Conservation (phyloP, 441 rosid genomes). For the Cnidoscolus chayamansa region DNA sequence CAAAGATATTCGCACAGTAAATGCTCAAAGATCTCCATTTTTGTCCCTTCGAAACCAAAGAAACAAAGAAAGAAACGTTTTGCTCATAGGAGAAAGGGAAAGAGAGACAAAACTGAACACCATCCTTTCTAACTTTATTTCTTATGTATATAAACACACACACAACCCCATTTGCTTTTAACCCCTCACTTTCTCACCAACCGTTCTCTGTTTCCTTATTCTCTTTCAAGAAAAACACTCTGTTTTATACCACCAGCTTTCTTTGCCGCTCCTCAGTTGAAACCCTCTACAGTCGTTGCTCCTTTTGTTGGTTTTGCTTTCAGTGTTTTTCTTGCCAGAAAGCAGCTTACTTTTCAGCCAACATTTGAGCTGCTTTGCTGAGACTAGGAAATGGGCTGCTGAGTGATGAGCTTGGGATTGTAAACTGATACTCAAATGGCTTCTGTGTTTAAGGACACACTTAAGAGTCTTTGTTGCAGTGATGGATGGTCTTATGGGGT, state of each 20-base stretch:
- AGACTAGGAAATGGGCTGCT: slow-evolving; percentile 22
- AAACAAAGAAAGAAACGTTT: neutral
- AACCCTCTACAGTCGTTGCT: slow-evolving; percentile 12
- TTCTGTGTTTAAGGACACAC: slow-evolving; percentile 47
- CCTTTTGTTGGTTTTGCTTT: slow-evolving; percentile 1
- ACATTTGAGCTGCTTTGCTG: slow-evolving; percentile 5
- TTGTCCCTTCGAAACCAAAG: slow-evolving; percentile 23
- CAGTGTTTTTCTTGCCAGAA: slow-evolving; percentile 1
- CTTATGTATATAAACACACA: slow-evolving; percentile 16
- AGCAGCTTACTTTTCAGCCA: neutral
- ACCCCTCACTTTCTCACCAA: slow-evolving; percentile 28
- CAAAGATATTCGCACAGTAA: slow-evolving; percentile 26
- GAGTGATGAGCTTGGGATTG: slow-evolving; percentile 19
- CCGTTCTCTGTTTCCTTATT: slow-evolving; percentile 22
- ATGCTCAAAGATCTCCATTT: slow-evolving; percentile 34
- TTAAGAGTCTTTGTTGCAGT: slow-evolving; percentile 59
- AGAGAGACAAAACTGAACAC: slow-evolving; percentile 21
- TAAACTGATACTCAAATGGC: slow-evolving; percentile 39
- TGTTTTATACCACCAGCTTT: neutral
- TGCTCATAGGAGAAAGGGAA: slow-evolving; percentile 4
- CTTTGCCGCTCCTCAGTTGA: slow-evolving; percentile 7
- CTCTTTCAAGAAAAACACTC: slow-evolving; percentile 3
- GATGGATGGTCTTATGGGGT: slow-evolving; percentile 86
- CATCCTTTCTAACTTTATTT: neutral
- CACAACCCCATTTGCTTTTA: slow-evolving; percentile 26